These are phyloP conservation scores for Cytidiella melzeri DNA, from an alignment of 768 basidiomycete genomes.

Conservation along the genomic window DNA sequence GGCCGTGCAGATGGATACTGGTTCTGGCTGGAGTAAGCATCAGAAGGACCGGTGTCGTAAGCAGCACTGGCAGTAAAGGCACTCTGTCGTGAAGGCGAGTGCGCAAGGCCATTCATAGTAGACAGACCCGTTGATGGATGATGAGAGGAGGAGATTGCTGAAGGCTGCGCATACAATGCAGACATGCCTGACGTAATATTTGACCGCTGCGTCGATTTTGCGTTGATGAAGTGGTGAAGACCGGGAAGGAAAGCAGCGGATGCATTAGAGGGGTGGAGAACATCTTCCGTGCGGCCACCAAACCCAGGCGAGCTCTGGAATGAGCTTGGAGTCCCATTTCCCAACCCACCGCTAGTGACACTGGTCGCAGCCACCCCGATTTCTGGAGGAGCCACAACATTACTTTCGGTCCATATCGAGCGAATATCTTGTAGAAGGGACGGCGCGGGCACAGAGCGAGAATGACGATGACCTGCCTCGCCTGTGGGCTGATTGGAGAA, in stretches of 20 bases:
- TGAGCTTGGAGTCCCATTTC: conserved; percentile 45
- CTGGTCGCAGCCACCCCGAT: conserved; percentile 10
- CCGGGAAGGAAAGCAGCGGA: conserved; percentile 79
- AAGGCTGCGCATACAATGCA: conserved; percentile 14
- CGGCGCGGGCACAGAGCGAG: conserved; percentile 75
- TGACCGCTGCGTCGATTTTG: conserved; percentile 32
- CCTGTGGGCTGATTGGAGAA: conserved; percentile 20
- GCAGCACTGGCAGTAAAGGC: conserved; percentile 17
- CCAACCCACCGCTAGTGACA: conserved; percentile 22
- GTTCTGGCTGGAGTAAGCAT: conserved; percentile 34
- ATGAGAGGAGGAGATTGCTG: conserved; percentile 10
- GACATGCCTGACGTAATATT: conserved; percentile 19
- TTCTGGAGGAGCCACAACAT: conserved; percentile 28
- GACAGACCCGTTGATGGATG: conserved; percentile 6
- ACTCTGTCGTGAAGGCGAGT: conserved; percentile 23
- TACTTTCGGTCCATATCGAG: conserved; percentile 72
- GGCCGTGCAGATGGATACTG: conserved; percentile 27
- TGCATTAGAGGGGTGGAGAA: conserved; percentile 68
- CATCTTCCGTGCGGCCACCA: conserved; percentile 31
- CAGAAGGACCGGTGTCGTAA: conserved; percentile 26
- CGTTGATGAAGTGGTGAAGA: conserved; percentile 56
- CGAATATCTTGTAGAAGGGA: conserved; percentile 69
- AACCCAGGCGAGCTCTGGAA: conserved; percentile 41
- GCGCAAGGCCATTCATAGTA: conserved; percentile 13
- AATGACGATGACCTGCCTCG: conserved; percentile 60